phyloP scores from a whole-genome alignment of 83 land plant species.

The Picea abies region DNA sequence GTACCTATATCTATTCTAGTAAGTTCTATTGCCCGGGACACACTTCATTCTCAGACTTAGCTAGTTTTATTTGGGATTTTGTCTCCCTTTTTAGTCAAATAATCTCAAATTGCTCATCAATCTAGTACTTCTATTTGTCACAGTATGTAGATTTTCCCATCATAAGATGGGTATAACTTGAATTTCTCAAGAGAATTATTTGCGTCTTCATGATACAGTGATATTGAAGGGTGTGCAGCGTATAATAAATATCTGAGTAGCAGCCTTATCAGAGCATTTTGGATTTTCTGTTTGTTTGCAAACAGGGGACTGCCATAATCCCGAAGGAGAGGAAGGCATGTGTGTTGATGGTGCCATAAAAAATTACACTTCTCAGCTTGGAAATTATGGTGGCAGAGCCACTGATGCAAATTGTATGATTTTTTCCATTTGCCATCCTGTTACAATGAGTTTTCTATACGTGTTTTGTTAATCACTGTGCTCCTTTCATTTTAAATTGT shows the following conservation, averaged over 20 bases:
- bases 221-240: too few relatives aligned
- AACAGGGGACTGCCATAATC: conserved; percentile 62
- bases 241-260: too few relatives aligned
- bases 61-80: too few relatives aligned
- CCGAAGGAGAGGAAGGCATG: conserved; percentile 24
- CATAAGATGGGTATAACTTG: too few relatives aligned
- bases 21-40: conserved; percentile 13
- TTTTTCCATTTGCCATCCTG: conserved; percentile 2
- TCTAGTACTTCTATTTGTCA: too few relatives aligned
- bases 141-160: too few relatives aligned
- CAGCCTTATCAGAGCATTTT: too few relatives aligned
- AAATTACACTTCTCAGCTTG: conserved; percentile 70
- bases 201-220: too few relatives aligned
- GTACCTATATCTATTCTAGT: conserved; percentile 55
- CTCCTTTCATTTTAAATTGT: background rate
- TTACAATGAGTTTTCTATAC: background rate
- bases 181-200: too few relatives aligned
- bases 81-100: too few relatives aligned
- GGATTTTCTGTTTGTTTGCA: conserved; percentile 33
- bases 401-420: conserved; percentile 32
- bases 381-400: background rate
- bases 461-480: background rate
- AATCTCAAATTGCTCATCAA: too few relatives aligned
- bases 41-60: too few relatives aligned
- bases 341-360: conserved; percentile 66